Evolutionary conservation across 768 basidiomycete species (phyloP).

Genomic region (Mycena sanguinolenta): DNA sequence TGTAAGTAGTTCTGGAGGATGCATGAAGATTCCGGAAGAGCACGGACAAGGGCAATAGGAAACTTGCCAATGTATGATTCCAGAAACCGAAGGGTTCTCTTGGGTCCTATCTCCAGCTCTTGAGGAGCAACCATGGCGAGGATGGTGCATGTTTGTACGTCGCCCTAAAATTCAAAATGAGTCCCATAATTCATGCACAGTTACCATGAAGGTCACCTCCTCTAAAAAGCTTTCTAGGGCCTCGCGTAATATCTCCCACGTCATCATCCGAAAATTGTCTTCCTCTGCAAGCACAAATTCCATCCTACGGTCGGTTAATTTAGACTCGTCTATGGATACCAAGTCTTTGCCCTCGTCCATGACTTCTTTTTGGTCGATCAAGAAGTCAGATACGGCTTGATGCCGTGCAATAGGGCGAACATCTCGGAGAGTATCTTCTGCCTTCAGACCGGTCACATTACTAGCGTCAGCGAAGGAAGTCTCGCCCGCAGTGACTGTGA

Average conservation of each 20-base stretch:
- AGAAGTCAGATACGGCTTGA: conserved; percentile 46
- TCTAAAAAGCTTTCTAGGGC: conserved; percentile 74
- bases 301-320: conserved; percentile 54
- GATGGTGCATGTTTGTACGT: conserved; percentile 86
- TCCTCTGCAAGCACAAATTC: conserved; percentile 66
- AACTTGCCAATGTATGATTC: conserved; percentile 81
- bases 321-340: conserved; percentile 23
- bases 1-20: conserved; percentile 68
- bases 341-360: conserved; percentile 28
- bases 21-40: neutral
- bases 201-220: conserved; percentile 54
- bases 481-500: conserved; percentile 76
- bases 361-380: conserved; percentile 41
- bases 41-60: neutral
- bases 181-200: neutral
- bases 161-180: conserved; percentile 63
- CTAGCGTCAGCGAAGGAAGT: conserved; percentile 51
- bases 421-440: conserved; percentile 47
- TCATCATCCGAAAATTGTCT: conserved; percentile 61
- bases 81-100: conserved; percentile 65
- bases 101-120: conserved; percentile 65
- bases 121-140: conserved; percentile 70
- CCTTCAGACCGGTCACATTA: conserved; percentile 36
- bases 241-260: conserved; percentile 68
- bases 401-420: conserved; percentile 44